Base-by-base conservation (phyloP, 2,329 filamentous ascomycete genomes). In the Mollisia scopiformis region DNA sequence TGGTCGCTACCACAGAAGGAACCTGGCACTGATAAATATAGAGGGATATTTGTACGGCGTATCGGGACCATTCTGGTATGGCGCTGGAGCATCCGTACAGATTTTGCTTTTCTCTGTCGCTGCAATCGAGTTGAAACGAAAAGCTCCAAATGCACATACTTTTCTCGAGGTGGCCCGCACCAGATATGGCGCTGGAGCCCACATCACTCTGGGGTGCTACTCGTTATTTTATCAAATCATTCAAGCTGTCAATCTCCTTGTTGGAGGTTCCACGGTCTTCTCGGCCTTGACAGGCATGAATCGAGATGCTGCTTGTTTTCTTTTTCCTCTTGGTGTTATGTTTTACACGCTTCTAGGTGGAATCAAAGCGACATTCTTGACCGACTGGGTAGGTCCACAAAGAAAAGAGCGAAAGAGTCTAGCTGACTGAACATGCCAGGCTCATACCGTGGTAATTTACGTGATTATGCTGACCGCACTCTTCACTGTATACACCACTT, bases 51-150 rank as follows among this genome's bases (percentile, higher is more conserved):
- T 85, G 61, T 93, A 93, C 70, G 85, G 86, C 49, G 82, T 88
- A 31, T 85, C 82, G 2, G 86, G 86, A 2, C 85, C 86, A 0
- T 88, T 88, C 73, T 85, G 81, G 82, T 87, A 88, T 66, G 84
- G 82, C 1, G 82, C 79, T 0, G 84, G 88, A 14, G 91, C 46
- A 10, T 37, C 31, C 8, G 91, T 93, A 4, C 91, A 94, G 73
- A 93, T 96, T 68, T 83, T 96, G 28, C 81, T 96, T 1, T 96
- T 96, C 68, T 92, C 92, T 1, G 95, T 92, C 0, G 81, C 96
- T 11, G 93, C 92, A 30, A 96, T 96, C 64, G 91, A 95, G 74
- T 76, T 96, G 50, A 96, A 96, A 79, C 82, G 90, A 64, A 85
- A 90, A 55, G 91, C 91, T 0, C 92, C 92, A 0, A 94, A 95